Conservation (phyloP, 2,329 filamentous ascomycete genomes). For the Clarireedia homoeocarpa region DNA sequence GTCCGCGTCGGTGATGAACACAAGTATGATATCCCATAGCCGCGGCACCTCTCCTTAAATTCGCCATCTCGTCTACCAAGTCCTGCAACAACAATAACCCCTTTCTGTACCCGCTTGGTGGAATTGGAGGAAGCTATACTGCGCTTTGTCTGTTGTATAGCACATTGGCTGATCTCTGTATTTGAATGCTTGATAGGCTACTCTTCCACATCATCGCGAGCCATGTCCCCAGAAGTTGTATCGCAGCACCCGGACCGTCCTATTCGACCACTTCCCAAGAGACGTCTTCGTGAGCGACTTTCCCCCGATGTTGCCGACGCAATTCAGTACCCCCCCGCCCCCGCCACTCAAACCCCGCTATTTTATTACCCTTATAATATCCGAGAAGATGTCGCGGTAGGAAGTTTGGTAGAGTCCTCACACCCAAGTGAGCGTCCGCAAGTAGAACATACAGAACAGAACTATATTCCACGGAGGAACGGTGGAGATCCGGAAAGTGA, state of each 20-base stretch:
- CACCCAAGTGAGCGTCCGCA: conserved; percentile 26
- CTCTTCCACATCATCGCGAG: conserved; percentile 30
- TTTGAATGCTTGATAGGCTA: conserved; percentile 20
- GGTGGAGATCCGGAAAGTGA: conserved; percentile 52
- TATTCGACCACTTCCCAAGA: conserved; percentile 86
- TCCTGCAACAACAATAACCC: conserved; percentile 1
- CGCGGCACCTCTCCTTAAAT: conserved; percentile 3
- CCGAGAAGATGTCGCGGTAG: conserved; percentile 29
- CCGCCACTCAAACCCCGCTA: conserved; percentile 61
- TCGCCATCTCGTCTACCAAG: not conserved
- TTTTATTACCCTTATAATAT: conserved; percentile 58
- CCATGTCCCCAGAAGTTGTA: conserved; percentile 64
- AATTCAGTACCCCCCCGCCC: conserved; percentile 73
- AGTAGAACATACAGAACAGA: conserved; percentile 26
- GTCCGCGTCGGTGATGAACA: conserved; percentile 9
- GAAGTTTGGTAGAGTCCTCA: conserved; percentile 25
- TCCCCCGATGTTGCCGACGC: conserved; percentile 76
- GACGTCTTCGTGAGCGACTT: conserved; percentile 77
- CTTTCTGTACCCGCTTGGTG: not conserved
- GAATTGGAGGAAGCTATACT: conserved; percentile 3
- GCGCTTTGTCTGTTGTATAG: conserved; percentile 9
- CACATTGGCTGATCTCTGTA: conserved; percentile 10
- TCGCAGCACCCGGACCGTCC: conserved; percentile 84
- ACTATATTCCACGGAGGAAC: conserved; percentile 40
- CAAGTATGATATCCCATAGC: conserved; percentile 9